These are phyloP conservation scores for Chaetomium cochliodes DNA, from an alignment of 495 filamentous ascomycete genomes.

Conservation along the genomic window DNA sequence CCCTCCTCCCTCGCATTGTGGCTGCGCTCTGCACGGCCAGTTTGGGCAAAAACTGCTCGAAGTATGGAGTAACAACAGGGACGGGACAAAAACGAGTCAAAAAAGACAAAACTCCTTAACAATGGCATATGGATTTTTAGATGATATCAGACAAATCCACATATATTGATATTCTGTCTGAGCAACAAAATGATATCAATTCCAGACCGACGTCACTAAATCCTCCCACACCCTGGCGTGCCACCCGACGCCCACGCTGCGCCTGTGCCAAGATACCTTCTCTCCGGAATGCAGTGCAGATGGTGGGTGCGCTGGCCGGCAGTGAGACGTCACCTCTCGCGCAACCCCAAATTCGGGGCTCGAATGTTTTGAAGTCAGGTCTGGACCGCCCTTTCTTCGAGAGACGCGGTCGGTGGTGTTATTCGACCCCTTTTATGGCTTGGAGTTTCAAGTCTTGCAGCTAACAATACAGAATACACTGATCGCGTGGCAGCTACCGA, in stretches of 20 bases:
- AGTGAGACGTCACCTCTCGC: conserved; percentile 11
- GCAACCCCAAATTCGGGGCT: not conserved
- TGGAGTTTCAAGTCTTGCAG: not conserved
- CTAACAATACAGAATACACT: not conserved
- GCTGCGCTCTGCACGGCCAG: not conserved
- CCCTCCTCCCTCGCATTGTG: conserved; percentile 6
- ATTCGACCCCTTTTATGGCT: not conserved
- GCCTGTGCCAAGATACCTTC: conserved; percentile 11
- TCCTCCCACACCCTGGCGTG: not conserved
- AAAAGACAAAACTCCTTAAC: not conserved
- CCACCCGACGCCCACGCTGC: not conserved
- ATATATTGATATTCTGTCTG: not conserved
- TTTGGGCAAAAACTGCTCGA: not conserved
- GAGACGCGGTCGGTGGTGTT: not conserved
- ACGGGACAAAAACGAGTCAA: not conserved
- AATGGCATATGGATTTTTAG: not conserved
- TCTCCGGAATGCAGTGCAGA: not conserved
- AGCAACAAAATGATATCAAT: not conserved
- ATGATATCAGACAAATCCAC: not conserved
- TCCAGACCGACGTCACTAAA: not conserved
- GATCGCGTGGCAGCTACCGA: not conserved
- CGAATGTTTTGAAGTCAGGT: not conserved
- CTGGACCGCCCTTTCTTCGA: not conserved
- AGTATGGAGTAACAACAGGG: not conserved
- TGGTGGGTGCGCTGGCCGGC: conserved; percentile 5